Evolutionary conservation across 73 alveolate species (phyloP).

Genomic region (Paramecium primaurelia): DNA sequence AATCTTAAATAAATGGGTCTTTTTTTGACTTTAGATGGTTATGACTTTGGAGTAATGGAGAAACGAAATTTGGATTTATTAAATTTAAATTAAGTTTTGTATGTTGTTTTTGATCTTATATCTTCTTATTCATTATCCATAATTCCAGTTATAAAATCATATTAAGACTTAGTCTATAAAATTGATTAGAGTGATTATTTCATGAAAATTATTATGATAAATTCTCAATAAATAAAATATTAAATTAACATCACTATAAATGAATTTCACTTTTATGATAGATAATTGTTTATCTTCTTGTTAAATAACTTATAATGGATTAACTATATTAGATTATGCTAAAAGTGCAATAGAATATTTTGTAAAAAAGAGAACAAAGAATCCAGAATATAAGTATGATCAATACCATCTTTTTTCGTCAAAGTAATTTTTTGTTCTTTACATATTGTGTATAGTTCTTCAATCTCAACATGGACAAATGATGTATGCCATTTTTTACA

Average conservation of each 20-base stretch:
- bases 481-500: conserved; percentile 13
- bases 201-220: background rate
- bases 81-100: background rate
- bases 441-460: conserved; percentile 3
- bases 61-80: background rate
- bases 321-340: conserved; percentile 24
- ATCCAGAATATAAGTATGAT: conserved; percentile 5
- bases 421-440: background rate
- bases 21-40: background rate
- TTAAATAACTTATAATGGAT: conserved; percentile 38
- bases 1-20: background rate
- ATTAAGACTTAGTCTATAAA: background rate
- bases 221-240: background rate
- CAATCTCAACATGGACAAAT: conserved; percentile 31
- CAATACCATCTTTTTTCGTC: conserved; percentile 38
- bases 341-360: conserved; percentile 43
- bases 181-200: conserved; percentile 15
- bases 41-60: background rate
- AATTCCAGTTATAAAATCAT: background rate
- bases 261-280: conserved; percentile 40
- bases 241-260: background rate
- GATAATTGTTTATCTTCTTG: conserved; percentile 42
- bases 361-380: conserved; percentile 32
- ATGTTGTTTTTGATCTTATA: background rate
- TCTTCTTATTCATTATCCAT: conserved; percentile 1